phyloP scores from a whole-genome alignment of 345 rosid genomes.

The Eucalyptus regnans region DNA sequence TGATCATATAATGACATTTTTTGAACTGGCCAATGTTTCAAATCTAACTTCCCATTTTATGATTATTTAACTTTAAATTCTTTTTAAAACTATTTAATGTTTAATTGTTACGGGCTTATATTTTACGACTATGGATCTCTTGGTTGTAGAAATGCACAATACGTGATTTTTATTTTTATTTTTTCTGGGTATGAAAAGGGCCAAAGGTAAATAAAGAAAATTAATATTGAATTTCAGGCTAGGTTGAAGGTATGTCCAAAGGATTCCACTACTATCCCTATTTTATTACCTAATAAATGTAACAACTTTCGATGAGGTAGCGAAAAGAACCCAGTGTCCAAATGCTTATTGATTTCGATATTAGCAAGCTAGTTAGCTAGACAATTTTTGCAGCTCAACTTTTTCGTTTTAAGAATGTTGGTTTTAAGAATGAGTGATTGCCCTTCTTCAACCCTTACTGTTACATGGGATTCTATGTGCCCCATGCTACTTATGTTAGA shows the following conservation, averaged over 20 bases:
- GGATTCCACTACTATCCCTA: neutral
- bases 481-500: too few species aligned
- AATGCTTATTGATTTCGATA: neutral
- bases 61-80: neutral
- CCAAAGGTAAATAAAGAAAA: neutral
- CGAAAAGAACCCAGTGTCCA: neutral
- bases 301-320: neutral
- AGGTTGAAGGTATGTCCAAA: too few species aligned
- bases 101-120: neutral
- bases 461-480: too few species aligned
- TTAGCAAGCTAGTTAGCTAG: neutral
- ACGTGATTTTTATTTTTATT: neutral
- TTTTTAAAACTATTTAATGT: neutral
- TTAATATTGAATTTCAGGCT: neutral
- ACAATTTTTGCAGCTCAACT: fast-evolving
- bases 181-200: neutral
- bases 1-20: neutral
- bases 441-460: fast-evolving
- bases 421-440: neutral
- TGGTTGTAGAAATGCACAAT: neutral
- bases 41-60: neutral
- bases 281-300: neutral
- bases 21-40: neutral
- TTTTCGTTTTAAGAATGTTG: neutral
- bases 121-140: neutral